Conservation (phyloP, 768 basidiomycete species). For the Pleurotus tuoliensis region DNA sequence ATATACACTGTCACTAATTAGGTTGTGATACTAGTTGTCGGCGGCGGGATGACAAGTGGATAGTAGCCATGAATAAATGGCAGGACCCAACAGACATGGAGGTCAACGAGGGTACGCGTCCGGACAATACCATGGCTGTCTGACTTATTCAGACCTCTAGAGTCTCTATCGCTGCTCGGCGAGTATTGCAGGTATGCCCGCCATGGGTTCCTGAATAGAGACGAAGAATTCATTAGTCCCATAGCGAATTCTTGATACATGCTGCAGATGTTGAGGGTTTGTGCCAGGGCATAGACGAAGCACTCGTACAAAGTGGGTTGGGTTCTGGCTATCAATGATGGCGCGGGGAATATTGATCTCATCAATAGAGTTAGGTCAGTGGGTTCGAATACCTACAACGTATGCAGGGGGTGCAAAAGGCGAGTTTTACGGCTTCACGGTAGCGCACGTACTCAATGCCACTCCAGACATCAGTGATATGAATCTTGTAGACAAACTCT, state of each 20-base stretch:
- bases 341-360: not conserved
- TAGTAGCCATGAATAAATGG: constrained; percentile 99
- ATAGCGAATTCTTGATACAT: constrained; percentile 92
- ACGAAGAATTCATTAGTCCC: not conserved
- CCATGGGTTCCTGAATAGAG: no score
- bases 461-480: constrained; percentile 73
- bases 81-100: constrained; percentile 94
- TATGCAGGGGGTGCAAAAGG: constrained; percentile 97
- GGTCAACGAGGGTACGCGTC: constrained; percentile 65
- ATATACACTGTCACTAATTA: not conserved
- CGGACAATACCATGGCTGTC: no score
- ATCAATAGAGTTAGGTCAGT: constrained; percentile 75
- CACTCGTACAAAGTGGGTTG: constrained; percentile 71
- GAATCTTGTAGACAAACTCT: constrained; percentile 73
- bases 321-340: not conserved
- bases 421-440: constrained; percentile 22
- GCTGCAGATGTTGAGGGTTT: constrained; percentile 99
- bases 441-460: not conserved
- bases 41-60: constrained; percentile 70
- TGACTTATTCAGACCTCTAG: constrained; percentile 32
- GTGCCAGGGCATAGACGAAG: constrained; percentile 93
- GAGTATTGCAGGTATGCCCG: constrained; percentile 71
- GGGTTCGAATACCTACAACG: constrained; percentile 88
- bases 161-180: constrained; percentile 71
- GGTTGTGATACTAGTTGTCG: constrained; percentile 63